A percentile compares a stretch with the other conserved stretches of the same genome.
phyloP scores from a whole-genome alignment of 75 land plant species.

The Azolla pinnata region DNA sequence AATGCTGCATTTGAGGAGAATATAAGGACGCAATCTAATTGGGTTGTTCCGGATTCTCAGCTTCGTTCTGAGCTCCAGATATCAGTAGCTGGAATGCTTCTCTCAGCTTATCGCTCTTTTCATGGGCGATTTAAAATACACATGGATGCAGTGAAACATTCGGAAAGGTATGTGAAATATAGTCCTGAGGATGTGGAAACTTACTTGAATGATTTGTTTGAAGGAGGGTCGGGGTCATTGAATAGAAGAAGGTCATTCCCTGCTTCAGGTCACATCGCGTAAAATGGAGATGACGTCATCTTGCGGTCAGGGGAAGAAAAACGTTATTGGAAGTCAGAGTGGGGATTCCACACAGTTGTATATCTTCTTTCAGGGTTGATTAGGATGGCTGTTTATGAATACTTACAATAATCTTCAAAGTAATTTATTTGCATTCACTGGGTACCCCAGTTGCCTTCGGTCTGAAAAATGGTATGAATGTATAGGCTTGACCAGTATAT shows the following conservation, averaged over 20 bases:
- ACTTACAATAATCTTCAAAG: too few species aligned
- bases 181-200: slow-evolving; percentile 70
- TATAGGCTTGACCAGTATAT: too few species aligned
- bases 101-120: slow-evolving; percentile 72
- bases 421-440: too few species aligned
- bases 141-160: slow-evolving; percentile 44
- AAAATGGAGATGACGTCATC: too few species aligned
- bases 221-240: slow-evolving; percentile 42
- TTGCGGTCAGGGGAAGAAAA: too few species aligned
- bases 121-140: slow-evolving; percentile 50
- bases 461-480: too few species aligned
- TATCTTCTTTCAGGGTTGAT: too few species aligned
- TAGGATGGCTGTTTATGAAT: too few species aligned
- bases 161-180: slow-evolving; percentile 69
- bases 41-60: slow-evolving; percentile 79
- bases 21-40: slow-evolving; percentile 55
- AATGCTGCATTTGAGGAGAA: slow-evolving; percentile 72
- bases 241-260: slow-evolving; percentile 27
- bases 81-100: slow-evolving; percentile 57
- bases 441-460: too few species aligned
- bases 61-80: slow-evolving; percentile 68
- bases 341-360: too few species aligned
- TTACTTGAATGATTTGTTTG: slow-evolving; percentile 62
- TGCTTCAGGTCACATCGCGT: too few species aligned
- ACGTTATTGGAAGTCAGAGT: too few species aligned